Evolutionary conservation across 306 rosid genomes (phyloP).

Genomic region (Medicago ruthenica): DNA sequence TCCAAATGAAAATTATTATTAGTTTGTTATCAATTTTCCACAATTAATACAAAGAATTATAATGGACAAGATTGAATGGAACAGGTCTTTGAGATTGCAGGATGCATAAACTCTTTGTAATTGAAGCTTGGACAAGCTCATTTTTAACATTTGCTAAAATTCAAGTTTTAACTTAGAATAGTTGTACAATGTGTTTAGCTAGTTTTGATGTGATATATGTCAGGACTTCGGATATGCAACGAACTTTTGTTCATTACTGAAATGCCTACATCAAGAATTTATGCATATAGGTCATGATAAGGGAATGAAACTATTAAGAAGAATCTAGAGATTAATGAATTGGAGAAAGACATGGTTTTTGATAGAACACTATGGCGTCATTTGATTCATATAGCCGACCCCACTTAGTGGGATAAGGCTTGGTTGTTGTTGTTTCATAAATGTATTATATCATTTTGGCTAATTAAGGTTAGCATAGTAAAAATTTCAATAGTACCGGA

Average conservation of each 20-base stretch:
- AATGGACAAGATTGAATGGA: background rate
- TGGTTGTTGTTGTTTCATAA: background rate
- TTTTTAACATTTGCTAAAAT: background rate
- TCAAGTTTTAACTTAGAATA: slow-evolving; percentile 6
- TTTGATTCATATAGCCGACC: too few species aligned
- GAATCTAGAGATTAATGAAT: too few species aligned
- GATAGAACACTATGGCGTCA: too few species aligned
- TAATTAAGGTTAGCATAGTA: background rate
- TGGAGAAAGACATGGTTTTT: too few species aligned
- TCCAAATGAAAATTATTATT: background rate
- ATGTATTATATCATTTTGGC: background rate
- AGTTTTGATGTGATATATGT: background rate
- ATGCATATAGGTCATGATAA: background rate
- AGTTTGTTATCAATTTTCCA: background rate
- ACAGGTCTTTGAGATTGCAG: background rate
- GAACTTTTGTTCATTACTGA: slow-evolving; percentile 7
- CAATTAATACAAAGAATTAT: background rate
- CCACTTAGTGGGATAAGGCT: too few species aligned
- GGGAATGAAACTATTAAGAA: background rate
- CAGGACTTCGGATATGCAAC: background rate
- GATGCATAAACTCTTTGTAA: background rate
- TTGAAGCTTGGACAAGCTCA: slow-evolving; percentile 1
- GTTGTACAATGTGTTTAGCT: background rate
- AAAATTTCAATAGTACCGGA: background rate
- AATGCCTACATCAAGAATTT: background rate